Evolutionary conservation across 768 basidiomycete species (phyloP).

Genomic region (Amanita rimosa): DNA sequence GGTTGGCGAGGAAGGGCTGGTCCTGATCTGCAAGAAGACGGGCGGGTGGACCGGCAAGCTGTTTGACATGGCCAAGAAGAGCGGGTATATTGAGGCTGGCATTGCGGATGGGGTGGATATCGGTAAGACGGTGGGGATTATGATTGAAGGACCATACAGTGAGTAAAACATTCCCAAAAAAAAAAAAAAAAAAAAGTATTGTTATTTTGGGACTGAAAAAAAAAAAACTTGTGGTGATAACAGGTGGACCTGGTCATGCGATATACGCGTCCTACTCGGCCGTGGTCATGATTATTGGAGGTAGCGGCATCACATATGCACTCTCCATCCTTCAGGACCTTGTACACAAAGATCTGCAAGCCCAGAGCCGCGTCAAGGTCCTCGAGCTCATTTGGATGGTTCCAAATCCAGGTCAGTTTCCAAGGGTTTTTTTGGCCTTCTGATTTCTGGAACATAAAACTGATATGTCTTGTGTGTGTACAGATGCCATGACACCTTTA

Average conservation of each 20-base stretch:
- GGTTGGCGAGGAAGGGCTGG: slow-evolving; percentile 49
- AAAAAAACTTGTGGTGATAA: background rate
- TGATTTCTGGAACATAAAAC: no score
- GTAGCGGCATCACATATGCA: slow-evolving; percentile 68
- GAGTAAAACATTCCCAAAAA: no score
- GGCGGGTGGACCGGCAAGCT: slow-evolving; percentile 57
- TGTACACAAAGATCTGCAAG: slow-evolving; percentile 39
- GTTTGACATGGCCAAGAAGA: slow-evolving; percentile 33
- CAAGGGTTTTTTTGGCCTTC: no score
- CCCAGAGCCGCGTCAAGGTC: slow-evolving; percentile 39
- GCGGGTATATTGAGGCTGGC: slow-evolving; percentile 18
- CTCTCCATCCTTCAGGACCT: slow-evolving; percentile 57
- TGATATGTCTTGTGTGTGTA: no score
- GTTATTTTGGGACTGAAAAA: no score
- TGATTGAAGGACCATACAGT: slow-evolving; percentile 63
- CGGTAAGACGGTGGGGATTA: slow-evolving; percentile 32
- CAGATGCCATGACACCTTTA: background rate
- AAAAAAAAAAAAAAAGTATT: no score
- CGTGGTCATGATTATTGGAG: slow-evolving; percentile 60
- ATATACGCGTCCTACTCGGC: slow-evolving; percentile 54
- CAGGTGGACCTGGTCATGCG: slow-evolving; percentile 49
- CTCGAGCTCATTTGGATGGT: slow-evolving; percentile 65
- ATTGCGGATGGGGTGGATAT: slow-evolving; percentile 12
- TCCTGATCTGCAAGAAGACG: slow-evolving; percentile 53
- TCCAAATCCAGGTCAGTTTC: slow-evolving; percentile 30